Evolutionary conservation across 2,329 filamentous ascomycete species (phyloP), one percentile per base, ranked within the genome.

Genomic region (Pseudogymnoascus sp.): DNA sequence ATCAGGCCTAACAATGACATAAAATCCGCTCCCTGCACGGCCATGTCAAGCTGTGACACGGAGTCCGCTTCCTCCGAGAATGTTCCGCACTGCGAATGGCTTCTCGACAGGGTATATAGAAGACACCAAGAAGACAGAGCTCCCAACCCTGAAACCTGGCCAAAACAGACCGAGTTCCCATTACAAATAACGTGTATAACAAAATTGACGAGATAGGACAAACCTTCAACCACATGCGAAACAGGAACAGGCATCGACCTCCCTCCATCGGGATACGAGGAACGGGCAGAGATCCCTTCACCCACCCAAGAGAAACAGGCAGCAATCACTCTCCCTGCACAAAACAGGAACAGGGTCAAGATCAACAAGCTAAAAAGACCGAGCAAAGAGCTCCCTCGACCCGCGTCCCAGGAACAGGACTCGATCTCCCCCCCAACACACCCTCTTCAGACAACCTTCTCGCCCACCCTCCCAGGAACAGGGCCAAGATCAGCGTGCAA

Each of bases 331-430:
- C 11, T n/a, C 1, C 25, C 28, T 34, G 16, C 28, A 34, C 5
- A 16, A 19, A 57, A 57, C 51, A 57, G 28, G 51, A 57, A 57
- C 51, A 57, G n/a, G 51, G 25, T 57, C n/a, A 34, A 57, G 21
- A 57, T 54, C 23, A 34, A 21, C 51, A 34, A 19, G 14, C 7
- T 28, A 34, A 57, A 57, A 34, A 2, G 28, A 28, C 51, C 19
- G 28, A 34, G 28, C 51, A 57, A 14, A 8, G 25, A 34, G 51
- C 51, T 57, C 4, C 2, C 28, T 57, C 28, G 28, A 57, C 28
- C 51, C 51, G 28, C n/a, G 51, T 57, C 28, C 51, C 51, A 57
- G 51, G 51, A 57, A 57, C 28, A 57, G 25, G 51, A 10, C 14
- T 19, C 48, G 25, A 31, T 31, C 48, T 31, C 25, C 48, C 1